Evolutionary conservation across 352 stramenopile genomes (phyloP).

Genomic region (Peronospora tabacina): DNA sequence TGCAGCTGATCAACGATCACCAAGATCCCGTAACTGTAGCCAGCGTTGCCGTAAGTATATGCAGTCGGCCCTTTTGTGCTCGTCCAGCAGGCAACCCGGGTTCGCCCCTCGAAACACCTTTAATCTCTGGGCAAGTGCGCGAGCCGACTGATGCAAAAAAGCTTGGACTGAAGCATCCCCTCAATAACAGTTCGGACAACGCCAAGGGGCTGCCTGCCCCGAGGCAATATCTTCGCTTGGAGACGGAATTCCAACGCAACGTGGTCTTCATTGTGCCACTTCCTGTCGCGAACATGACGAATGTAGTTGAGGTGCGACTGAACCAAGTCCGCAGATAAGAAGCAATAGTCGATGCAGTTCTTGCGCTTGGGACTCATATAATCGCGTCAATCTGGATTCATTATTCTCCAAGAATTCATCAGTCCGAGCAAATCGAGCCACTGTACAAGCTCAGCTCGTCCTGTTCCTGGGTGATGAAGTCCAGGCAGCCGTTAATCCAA

Average conservation of each 20-base stretch:
- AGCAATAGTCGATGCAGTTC: conserved; percentile 15
- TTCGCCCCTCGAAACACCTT: conserved; percentile 11
- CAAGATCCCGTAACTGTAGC: conserved; percentile 1
- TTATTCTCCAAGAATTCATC: conserved; percentile 11
- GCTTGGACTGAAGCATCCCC: not conserved
- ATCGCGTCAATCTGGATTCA: conserved; percentile 5
- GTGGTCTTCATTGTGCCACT: conserved; percentile 17
- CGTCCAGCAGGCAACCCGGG: conserved; percentile 11
- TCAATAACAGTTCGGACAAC: conserved; percentile 4
- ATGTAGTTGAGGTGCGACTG: conserved; percentile 7
- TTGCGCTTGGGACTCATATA: conserved; percentile 8
- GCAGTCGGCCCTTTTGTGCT: conserved; percentile 13
- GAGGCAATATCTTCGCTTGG: conserved; percentile 5
- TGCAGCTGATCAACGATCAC: not conserved
- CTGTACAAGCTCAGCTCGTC: too few relatives aligned
- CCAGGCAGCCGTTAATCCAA: too few relatives aligned
- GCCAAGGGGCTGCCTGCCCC: not conserved
- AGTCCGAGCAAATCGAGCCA: conserved; percentile 6
- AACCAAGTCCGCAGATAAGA: conserved; percentile 9
- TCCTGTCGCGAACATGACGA: conserved; percentile 3
- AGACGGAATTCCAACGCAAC: conserved; percentile 4
- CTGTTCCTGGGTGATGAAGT: too few relatives aligned
- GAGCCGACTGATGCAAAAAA: too few relatives aligned
- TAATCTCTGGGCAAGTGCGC: not conserved
- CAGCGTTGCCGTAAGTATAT: conserved; percentile 7